Evolutionary conservation across 495 filamentous ascomycete genomes (phyloP), one percentile per base, ranked within the genome.

Genomic region (Penicillium pulvis): DNA sequence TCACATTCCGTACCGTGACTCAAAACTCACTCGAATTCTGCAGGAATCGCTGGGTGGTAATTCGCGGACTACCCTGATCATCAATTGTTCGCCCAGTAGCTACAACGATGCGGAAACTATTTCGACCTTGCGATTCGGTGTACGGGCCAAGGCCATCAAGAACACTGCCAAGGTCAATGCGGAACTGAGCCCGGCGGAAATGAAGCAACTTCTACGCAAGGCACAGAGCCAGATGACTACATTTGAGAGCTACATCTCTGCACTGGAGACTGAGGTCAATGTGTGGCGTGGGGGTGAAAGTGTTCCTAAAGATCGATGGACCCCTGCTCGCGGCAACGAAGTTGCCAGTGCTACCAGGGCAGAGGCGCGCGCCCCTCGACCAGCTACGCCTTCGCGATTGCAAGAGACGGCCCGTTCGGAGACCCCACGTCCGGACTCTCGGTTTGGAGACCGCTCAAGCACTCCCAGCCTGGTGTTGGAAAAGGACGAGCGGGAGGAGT

Each of bases 131-230:
- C 85, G 93, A 30, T 98, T 98, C 71, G 94, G 94, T 81, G 93
- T 97, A 72, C 82, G 94, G 64, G 94, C 94, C 42, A 98, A 98
- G 81, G 88, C 92, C 0, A 98, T 98, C 75, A 97, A 98, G 87
- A 98, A 98, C 78, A 98, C 97, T 81, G 94, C 94, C 69, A 98
- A 97, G 90, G 88, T 98, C 80, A 98, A 98, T 71, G 93, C 92
- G 43, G 94, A 98, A 70, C 83, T 98, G 61, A 97, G 93, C 68
- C 94, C 94, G 11, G 85, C 90, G 7, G 95, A 98, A 70, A 81
- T 98, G 79, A 98, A 98, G 78, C 81, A 85, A 55, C 80, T 96
- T 66, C 83, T 98, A 64, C 91, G 88, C 72, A 97, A 96, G 75
- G 90, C 92, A 24, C 93, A 97, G 72, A 84, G 80, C 36, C 93